A percentile compares a stretch with the other conserved stretches of the same genome.
These are phyloP conservation scores for Orobanche coerulescens DNA, from an alignment of 257 asterid species.

Conservation along the genomic window DNA sequence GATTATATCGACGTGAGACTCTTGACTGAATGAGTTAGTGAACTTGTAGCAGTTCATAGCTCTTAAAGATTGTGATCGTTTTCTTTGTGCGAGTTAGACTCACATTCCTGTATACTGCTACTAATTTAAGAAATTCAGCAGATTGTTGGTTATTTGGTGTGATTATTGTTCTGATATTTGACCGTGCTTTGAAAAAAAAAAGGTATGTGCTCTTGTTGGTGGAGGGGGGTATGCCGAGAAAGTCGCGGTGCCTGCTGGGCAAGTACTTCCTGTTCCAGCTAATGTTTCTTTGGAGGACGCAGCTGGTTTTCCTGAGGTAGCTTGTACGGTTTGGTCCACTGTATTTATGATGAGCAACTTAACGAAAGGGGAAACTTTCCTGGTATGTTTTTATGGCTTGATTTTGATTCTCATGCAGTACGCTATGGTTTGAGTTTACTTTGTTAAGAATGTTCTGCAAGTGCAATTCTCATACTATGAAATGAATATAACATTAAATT, in stretches of 20 bases:
- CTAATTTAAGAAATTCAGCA: not conserved
- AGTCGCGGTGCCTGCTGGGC: slow-evolving; percentile 73
- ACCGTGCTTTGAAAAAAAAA: slow-evolving; percentile 27
- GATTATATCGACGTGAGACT: not conserved
- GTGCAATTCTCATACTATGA: not conserved
- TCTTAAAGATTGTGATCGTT: not conserved
- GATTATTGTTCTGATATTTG: not conserved
- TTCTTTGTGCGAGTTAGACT: not conserved
- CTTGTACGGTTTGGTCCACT: slow-evolving; percentile 96
- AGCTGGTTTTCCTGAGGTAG: slow-evolving; percentile 93
- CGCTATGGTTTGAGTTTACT: not conserved
- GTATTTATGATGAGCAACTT: slow-evolving; percentile 81
- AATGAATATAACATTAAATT: not conserved
- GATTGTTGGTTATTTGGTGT: not conserved
- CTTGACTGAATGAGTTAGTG: slow-evolving; percentile 3
- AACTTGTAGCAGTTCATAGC: not conserved
- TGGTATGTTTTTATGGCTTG: slow-evolving; percentile 40
- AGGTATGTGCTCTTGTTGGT: slow-evolving; percentile 91
- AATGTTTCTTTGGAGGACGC: slow-evolving; percentile 87
- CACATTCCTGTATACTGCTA: not conserved
- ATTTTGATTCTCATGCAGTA: not conserved
- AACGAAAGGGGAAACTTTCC: slow-evolving; percentile 65
- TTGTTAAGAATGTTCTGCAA: not conserved
- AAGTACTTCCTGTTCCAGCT: slow-evolving; percentile 80
- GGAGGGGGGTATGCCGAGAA: slow-evolving; percentile 99